Conservation (phyloP, 2,329 filamentous ascomycete species). For the Alternaria panax region DNA sequence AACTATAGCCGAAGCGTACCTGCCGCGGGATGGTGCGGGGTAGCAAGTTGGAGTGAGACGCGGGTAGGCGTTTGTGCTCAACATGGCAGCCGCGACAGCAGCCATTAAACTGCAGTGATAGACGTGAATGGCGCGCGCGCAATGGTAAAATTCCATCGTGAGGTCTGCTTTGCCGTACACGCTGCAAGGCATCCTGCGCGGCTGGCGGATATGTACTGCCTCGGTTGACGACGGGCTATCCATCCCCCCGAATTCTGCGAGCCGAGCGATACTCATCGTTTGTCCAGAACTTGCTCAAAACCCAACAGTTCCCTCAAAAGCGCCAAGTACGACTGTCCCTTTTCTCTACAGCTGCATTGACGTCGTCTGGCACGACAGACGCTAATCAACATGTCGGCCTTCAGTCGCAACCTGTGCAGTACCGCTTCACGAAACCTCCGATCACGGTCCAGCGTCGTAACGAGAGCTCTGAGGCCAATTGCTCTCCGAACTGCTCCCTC, state of each 20-base stretch:
- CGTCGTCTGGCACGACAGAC: slow-evolving; percentile 41
- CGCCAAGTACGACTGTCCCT: slow-evolving; percentile 47
- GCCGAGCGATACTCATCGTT: slow-evolving; percentile 32
- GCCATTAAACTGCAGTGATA: background rate
- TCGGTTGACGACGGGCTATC: slow-evolving; percentile 44
- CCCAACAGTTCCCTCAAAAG: slow-evolving; percentile 28
- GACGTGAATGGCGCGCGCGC: background rate
- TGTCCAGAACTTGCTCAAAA: slow-evolving; percentile 32
- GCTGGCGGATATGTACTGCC: slow-evolving; percentile 23
- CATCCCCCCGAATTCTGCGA: slow-evolving; percentile 33
- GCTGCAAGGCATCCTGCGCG: background rate
- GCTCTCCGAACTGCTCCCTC: slow-evolving; percentile 37
- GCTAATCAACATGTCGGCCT: slow-evolving; percentile 53
- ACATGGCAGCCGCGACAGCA: background rate
- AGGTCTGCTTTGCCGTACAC: background rate
- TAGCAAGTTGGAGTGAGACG: slow-evolving; percentile 11
- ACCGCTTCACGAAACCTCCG: slow-evolving; percentile 49
- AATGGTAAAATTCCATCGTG: background rate
- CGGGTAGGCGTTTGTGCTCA: background rate
- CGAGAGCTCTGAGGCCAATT: slow-evolving; percentile 50
- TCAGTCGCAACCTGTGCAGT: slow-evolving; percentile 53
- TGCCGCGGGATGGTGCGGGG: slow-evolving; percentile 19
- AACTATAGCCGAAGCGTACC: slow-evolving; percentile 10
- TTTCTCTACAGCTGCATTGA: slow-evolving; percentile 41
- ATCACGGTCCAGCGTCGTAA: slow-evolving; percentile 42